phyloP scores from a whole-genome alignment of 2,329 filamentous ascomycete genomes.

The Fusarium musae region DNA sequence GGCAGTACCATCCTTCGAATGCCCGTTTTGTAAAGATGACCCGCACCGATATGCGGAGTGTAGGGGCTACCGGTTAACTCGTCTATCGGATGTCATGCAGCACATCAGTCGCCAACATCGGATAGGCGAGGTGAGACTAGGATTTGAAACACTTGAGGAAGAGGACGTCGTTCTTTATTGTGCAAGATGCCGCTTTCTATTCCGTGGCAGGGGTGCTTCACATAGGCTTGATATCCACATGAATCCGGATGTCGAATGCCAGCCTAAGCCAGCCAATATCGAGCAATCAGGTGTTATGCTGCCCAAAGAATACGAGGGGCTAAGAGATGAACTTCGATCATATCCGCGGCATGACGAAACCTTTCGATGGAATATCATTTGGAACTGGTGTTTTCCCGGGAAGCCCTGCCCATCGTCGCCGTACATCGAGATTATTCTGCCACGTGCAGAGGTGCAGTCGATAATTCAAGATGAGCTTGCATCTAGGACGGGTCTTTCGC shows the following conservation, averaged over 20 bases:
- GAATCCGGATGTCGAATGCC: background rate
- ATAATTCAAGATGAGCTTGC: fast-evolving
- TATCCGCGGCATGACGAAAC: no score
- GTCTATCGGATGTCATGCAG: background rate
- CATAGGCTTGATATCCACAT: no score
- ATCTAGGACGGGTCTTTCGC: background rate
- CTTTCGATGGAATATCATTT: background rate
- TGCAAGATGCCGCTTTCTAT: fast-evolving
- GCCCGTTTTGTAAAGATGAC: background rate
- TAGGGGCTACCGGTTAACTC: background rate
- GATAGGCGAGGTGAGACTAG: background rate
- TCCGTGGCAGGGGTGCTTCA: background rate
- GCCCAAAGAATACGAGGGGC: no score
- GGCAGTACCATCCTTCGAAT: fast-evolving
- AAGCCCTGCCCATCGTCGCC: background rate
- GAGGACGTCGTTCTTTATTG: background rate
- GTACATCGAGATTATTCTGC: background rate
- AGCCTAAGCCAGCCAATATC: background rate
- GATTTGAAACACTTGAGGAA: fast-evolving
- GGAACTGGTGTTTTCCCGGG: background rate
- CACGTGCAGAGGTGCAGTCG: background rate
- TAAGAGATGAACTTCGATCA: no score
- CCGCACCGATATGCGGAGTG: background rate
- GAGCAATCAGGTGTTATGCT: background rate
- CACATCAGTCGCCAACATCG: background rate